A percentile compares a stretch with the other conserved stretches of the same genome.
phyloP scores from a whole-genome alignment of 139 green algal genomes.

The Chlorella sorokiniana region DNA sequence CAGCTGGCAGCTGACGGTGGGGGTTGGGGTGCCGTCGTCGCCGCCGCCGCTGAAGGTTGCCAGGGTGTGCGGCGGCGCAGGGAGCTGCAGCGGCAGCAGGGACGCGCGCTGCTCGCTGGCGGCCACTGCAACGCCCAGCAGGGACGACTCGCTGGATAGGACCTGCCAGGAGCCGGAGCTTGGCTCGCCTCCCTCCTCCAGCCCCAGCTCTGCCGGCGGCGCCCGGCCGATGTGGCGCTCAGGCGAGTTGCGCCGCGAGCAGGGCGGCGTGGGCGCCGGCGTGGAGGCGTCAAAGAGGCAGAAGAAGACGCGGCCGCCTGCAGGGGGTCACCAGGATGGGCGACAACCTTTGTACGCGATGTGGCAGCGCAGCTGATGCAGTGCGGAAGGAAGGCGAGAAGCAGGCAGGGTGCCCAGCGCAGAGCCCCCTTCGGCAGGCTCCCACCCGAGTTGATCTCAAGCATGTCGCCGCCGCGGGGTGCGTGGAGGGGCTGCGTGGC shows the following conservation, averaged over 20 bases:
- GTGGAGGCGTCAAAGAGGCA: constrained; percentile 62
- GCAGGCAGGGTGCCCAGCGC: too few species aligned
- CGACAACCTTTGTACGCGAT: background rate
- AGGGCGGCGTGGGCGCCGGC: background rate
- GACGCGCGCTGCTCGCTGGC: background rate
- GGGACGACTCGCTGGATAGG: background rate
- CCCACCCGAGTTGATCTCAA: constrained; percentile 73
- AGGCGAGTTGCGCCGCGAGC: constrained; percentile 20
- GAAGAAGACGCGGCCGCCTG: constrained; percentile 78
- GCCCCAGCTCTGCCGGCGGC: too few species aligned
- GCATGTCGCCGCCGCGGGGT: constrained; percentile 19
- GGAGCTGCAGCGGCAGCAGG: too few species aligned
- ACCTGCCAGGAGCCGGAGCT: background rate
- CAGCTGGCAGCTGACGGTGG: background rate
- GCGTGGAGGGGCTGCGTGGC: background rate
- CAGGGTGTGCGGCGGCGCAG: too few species aligned
- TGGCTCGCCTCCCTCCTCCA: background rate
- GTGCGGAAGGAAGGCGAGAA: background rate
- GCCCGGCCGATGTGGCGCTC: background rate
- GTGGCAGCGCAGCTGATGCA: background rate
- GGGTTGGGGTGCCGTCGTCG: background rate
- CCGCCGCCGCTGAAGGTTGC: too few species aligned
- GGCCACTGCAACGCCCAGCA: background rate
- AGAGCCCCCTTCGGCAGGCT: too few species aligned
- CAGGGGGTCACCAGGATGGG: background rate